Evolutionary conservation across 2,329 filamentous ascomycete species (phyloP), one percentile per base, ranked within the genome.

Genomic region (Phaeophleospora eucalypticola): DNA sequence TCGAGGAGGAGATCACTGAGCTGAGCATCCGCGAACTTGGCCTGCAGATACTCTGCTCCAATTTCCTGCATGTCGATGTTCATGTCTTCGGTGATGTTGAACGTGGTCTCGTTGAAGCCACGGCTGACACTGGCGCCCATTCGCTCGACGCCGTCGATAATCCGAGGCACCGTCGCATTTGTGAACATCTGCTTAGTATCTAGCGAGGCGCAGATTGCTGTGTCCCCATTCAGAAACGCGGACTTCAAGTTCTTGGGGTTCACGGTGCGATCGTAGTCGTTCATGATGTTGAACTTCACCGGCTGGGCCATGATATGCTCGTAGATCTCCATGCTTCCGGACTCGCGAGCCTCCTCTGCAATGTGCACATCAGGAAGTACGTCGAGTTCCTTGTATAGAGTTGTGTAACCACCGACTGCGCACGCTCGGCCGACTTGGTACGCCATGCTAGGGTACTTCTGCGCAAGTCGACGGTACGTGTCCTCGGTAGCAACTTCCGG

Each of bases 341-440:
- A 40, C 12, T 71, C 66, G 4, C 65, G 58, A 6, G 69, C 69
- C 48, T 73, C 70, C 43, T 71, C 71, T 0, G 69, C 69, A 20
- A 73, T 64, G 27, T 61, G 58, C 4, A 65, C 59, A 24, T 72
- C 69, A 1, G 71, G 68, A 1, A 72, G 56, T 6, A 70, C 45
- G 39, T 67, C 51, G 2, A 72, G 61, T 43, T 71, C 66, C 1
- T 50, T 24, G 45, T 68, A 72, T 1, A 73, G 58, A 6, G 57
- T 49, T 4, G 41, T 45, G 36, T 71, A 71, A 1, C 68, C 67
- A 1, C 63, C 71, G 1, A 63, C 67, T 4, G 70, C 71, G 50
- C 70, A 73, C 0, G 69, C 66, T 2, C 69, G 61, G 4, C 62
- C 68, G 14, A 70, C 63, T 10, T 71, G 12, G 45, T 72, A 73